These are phyloP conservation scores for Solanum tarapatanum DNA, from an alignment of 257 asterid species.

Conservation along the genomic window DNA sequence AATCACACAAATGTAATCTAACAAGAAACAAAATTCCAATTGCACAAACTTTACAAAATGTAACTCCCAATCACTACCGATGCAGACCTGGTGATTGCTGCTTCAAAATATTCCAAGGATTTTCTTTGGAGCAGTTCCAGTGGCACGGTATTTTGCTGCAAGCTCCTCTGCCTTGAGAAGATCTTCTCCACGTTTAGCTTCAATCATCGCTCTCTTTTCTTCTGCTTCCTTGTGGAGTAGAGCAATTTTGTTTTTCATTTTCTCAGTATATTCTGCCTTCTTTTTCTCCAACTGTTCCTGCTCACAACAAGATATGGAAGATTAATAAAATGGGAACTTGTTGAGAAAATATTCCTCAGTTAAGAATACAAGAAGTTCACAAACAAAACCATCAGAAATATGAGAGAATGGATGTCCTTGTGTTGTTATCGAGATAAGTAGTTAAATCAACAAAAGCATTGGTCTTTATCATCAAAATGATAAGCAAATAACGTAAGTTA, in stretches of 20 bases:
- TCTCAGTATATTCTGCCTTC: slow-evolving; percentile 71
- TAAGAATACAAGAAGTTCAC: background rate
- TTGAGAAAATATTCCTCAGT: background rate
- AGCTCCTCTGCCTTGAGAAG: slow-evolving; percentile 82
- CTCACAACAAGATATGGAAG: background rate
- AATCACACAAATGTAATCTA: slow-evolving; percentile 21
- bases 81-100: slow-evolving; percentile 9
- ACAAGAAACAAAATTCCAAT: slow-evolving; percentile 12
- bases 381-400: background rate
- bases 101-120: slow-evolving; percentile 62
- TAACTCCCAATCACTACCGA: slow-evolving; percentile 9
- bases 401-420: background rate
- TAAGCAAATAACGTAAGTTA: background rate
- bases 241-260: slow-evolving; percentile 65
- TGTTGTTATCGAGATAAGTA: background rate
- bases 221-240: slow-evolving; percentile 68
- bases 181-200: slow-evolving; percentile 80
- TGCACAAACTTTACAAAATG: slow-evolving; percentile 24
- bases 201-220: slow-evolving; percentile 62
- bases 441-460: background rate
- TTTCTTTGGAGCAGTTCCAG: slow-evolving; percentile 84
- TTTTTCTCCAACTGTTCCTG: slow-evolving; percentile 76
- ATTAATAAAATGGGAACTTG: background rate
- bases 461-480: background rate
- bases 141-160: slow-evolving; percentile 81